Percentiles rank a stretch among this genome's conserved stretches.
phyloP scores from a whole-genome alignment of 176 grass and related monocot genomes.

The Rhipidocladum racemiflorum region DNA sequence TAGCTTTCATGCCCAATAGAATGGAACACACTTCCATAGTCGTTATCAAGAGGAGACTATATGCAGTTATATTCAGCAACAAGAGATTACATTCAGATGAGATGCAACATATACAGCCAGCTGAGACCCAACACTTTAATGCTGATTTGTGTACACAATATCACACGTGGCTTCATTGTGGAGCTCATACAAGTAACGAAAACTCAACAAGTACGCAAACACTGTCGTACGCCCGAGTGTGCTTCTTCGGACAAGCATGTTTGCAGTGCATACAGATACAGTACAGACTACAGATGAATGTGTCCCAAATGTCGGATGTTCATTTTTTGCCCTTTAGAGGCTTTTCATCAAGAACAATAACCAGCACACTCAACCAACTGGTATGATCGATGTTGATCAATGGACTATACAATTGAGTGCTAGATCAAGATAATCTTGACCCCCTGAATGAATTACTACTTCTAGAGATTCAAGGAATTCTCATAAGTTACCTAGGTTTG shows the following conservation, averaged over 20 bases:
- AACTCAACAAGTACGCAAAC: neutral
- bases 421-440: conserved; percentile 14
- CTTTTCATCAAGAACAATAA: conserved; percentile 1
- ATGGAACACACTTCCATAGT: neutral
- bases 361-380: neutral
- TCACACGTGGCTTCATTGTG: neutral
- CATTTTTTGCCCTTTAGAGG: neutral
- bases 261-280: neutral
- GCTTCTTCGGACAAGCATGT: neutral
- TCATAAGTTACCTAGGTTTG: neutral
- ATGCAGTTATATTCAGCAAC: neutral
- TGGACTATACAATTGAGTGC: conserved; percentile 37
- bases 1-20: neutral
- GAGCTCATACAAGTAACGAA: neutral
- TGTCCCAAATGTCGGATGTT: neutral
- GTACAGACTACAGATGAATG: neutral
- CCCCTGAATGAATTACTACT: conserved; percentile 6
- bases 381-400: conserved; percentile 4
- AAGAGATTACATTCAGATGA: neutral
- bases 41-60: neutral
- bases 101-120: neutral
- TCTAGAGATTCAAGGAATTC: conserved; percentile 23
- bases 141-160: neutral
- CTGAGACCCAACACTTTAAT: neutral
- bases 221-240: neutral